Conservation (phyloP, 495 filamentous ascomycete genomes). For the Aspergillus bridgeri region DNA sequence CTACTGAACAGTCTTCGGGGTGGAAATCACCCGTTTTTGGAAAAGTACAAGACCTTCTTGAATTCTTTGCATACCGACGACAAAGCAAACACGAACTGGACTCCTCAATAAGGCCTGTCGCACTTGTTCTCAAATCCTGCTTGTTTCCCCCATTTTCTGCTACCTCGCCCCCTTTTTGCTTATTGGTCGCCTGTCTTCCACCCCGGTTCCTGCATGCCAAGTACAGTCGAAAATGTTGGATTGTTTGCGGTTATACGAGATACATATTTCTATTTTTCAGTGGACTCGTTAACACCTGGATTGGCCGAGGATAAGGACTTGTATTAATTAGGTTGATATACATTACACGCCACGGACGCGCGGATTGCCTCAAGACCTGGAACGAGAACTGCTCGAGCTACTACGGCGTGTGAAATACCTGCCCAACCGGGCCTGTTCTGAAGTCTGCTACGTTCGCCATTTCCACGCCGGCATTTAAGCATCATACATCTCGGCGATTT, state of each 20-base stretch:
- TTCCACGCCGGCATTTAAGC: constrained; percentile 42
- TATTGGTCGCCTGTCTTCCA: not conserved
- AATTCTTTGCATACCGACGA: constrained; percentile 23
- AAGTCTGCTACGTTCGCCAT: constrained; percentile 33
- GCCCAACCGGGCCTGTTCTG: not conserved
- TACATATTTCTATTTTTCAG: not conserved
- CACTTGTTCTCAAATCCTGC: not conserved
- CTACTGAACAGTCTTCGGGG: constrained; percentile 37
- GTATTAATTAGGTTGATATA: not conserved
- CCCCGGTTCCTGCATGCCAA: too few relatives aligned
- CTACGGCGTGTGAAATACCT: constrained; percentile 7
- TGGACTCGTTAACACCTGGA: not conserved
- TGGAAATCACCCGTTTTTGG: constrained; percentile 39
- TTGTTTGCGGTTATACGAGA: not conserved
- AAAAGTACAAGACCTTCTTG: constrained; percentile 34
- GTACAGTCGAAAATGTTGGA: too few relatives aligned
- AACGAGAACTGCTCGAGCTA: not conserved
- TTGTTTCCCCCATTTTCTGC: not conserved
- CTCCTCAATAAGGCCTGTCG: constrained; percentile 14
- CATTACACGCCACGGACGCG: not conserved
- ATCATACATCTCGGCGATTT: constrained; percentile 55
- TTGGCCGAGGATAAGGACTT: not conserved
- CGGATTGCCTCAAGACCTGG: not conserved
- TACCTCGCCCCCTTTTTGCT: not conserved
- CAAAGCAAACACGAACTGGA: constrained; percentile 17